Conservation (phyloP, 352 stramenopile genomes). For the Phytophthora rubi region DNA sequence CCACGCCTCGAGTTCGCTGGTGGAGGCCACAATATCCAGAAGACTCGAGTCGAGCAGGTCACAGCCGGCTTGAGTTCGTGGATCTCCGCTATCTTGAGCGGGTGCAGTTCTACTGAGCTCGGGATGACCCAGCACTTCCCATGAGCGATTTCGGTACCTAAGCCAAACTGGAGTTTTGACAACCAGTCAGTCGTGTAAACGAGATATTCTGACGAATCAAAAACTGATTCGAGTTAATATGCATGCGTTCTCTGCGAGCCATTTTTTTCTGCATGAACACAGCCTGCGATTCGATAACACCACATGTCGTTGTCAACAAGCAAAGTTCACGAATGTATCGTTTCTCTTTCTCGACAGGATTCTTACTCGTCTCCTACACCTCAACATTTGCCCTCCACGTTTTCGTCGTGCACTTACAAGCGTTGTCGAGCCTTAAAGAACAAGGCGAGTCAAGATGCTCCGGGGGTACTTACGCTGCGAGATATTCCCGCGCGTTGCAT, state of each 20-base stretch:
- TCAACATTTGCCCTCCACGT: too few relatives aligned
- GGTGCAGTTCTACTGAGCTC: constrained; percentile 16
- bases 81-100: constrained; percentile 27
- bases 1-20: constrained; percentile 50
- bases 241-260: neutral
- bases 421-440: neutral
- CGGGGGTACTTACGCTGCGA: neutral
- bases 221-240: neutral
- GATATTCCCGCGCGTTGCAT: neutral
- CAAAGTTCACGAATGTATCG: neutral
- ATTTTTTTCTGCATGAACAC: neutral
- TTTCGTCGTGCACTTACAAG: too few relatives aligned
- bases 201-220: neutral
- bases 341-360: neutral
- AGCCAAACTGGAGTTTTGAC: neutral
- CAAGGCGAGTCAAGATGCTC: neutral
- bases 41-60: constrained; percentile 50
- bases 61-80: constrained; percentile 34
- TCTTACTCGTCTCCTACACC: neutral
- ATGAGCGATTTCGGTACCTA: constrained; percentile 5
- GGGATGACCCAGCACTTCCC: constrained; percentile 31
- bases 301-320: neutral
- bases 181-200: neutral
- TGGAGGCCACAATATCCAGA: constrained; percentile 72
- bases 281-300: neutral